phyloP scores from a whole-genome alignment of 1,284 basidiomycete species.

The Ustilago crameri region DNA sequence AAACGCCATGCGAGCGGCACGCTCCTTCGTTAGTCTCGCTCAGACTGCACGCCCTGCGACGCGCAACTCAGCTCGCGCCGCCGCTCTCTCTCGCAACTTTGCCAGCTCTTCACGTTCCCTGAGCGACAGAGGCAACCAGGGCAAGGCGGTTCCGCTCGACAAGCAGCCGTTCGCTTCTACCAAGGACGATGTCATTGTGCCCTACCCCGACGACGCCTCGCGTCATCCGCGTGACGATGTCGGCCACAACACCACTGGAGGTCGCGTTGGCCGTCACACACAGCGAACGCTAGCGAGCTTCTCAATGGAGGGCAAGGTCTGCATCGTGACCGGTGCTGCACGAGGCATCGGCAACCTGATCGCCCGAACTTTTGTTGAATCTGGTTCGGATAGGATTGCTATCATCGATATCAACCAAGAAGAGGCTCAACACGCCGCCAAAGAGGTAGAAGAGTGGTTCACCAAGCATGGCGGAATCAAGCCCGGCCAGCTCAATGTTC shows the following conservation, averaged over 20 bases:
- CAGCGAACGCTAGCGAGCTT: slow-evolving; percentile 60
- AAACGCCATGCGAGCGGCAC: slow-evolving; percentile 25
- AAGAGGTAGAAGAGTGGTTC: slow-evolving; percentile 76
- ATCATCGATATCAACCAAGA: slow-evolving; percentile 84
- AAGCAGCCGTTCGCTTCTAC: slow-evolving; percentile 34
- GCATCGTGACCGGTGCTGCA: slow-evolving; percentile 92
- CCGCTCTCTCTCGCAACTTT: slow-evolving; percentile 18
- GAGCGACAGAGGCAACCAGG: slow-evolving; percentile 23
- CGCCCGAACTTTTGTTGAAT: slow-evolving; percentile 82
- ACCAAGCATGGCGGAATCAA: slow-evolving; percentile 74
- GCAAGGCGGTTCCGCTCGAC: slow-evolving; percentile 31
- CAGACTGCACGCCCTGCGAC: slow-evolving; percentile 9
- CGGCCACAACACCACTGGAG: slow-evolving; percentile 58
- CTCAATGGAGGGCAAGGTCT: slow-evolving; percentile 75
- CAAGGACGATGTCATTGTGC: slow-evolving; percentile 36
- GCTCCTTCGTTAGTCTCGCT: slow-evolving; percentile 16
- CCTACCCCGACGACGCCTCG: slow-evolving; percentile 42
- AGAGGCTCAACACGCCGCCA: slow-evolving; percentile 79
- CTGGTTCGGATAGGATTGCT: slow-evolving; percentile 84
- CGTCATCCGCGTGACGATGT: slow-evolving; percentile 52
- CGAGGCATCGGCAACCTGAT: slow-evolving; percentile 73
- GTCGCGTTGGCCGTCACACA: slow-evolving; percentile 49
- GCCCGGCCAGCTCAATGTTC: slow-evolving; percentile 76
- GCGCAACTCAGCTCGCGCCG: slow-evolving; percentile 11
- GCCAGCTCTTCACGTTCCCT: slow-evolving; percentile 31